Percentiles rank a stretch among this genome's conserved stretches.
phyloP scores from a whole-genome alignment of 495 filamentous ascomycete species.

The Pseudevernia furfuracea region DNA sequence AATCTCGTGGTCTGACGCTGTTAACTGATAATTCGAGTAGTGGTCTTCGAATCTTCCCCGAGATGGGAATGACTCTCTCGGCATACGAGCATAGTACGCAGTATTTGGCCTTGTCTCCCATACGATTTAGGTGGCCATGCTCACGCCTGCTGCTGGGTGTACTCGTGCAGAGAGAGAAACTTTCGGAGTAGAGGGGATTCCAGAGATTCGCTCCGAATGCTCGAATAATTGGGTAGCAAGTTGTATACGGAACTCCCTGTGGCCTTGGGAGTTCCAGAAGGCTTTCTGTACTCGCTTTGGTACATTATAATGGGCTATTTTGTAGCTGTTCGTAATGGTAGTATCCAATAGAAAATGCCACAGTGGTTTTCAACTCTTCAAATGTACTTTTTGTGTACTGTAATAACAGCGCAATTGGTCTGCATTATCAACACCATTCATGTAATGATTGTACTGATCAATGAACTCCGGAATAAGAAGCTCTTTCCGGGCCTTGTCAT shows the following conservation, averaged over 20 bases:
- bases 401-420: not conserved
- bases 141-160: not conserved
- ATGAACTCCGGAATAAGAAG: not conserved
- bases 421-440: not conserved
- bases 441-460: not conserved
- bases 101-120: no score
- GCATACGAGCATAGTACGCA: not conserved
- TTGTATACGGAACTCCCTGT: no score
- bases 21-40: not conserved
- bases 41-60: not conserved
- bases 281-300: no score
- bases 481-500: not conserved
- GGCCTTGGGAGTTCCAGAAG: no score
- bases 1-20: not conserved
- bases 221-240: not conserved
- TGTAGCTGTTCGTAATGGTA: not conserved
- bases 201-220: not conserved
- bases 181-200: not conserved
- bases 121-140: not conserved
- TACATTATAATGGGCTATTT: not conserved
- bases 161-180: not conserved
- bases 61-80: not conserved
- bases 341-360: constrained; percentile 3
- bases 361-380: not conserved
- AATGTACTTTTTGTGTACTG: not conserved